Base-by-base conservation (phyloP, 768 basidiomycete genomes). In the Fistulinella prunicolor region DNA sequence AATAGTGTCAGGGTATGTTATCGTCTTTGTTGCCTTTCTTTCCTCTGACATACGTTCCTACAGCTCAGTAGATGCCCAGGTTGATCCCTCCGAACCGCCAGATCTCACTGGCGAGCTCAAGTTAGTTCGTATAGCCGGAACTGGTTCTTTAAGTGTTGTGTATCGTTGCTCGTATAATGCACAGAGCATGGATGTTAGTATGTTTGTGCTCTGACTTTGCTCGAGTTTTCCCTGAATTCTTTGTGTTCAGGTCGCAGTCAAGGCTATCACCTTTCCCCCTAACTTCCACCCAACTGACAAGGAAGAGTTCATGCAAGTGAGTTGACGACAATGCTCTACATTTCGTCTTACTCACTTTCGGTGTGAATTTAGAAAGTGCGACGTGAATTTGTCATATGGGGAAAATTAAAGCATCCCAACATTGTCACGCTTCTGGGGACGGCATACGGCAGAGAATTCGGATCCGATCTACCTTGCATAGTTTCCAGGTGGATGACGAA, bases 361-460 rank as follows among this genome's bases (percentile, higher is more conserved):
- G 8, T n/a, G n/a, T n/a, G n/a, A n/a, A n/a, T n/a, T n/a, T n/a
- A n/a, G n/a, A n/a, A n/a, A n/a, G n/a, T n/a, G n/a, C n/a, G n/a
- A n/a, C 16, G 7, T 21, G 3, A 13, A 29, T 16, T 9, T 17
- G 53, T 50, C 46, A 53, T 53, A 30, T 53, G 52, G 52, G 42
- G 13, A 20, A 39, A 36, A 42, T 6, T 53, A 3, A 13, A 44
- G 5, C 46, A 52, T 6, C 53, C 30, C 1, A 53, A 53, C 38
- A 52, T 54, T 9, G 53, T 54, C 14, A 39, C 50, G 1, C 35
- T 54, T 14, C 35, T 52, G 14, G 53, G 53, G 2, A 46, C 12
- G 1, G 44, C 50, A 20, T 0, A 0, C 0, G 53, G 44, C 7
- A 29, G 3, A 5, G 35, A 16, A 1, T 53, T 53, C 13, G 50